A percentile compares a stretch with the other conserved stretches of the same genome.
phyloP scores from a whole-genome alignment of 768 basidiomycete genomes.

The Royoungia palumana region DNA sequence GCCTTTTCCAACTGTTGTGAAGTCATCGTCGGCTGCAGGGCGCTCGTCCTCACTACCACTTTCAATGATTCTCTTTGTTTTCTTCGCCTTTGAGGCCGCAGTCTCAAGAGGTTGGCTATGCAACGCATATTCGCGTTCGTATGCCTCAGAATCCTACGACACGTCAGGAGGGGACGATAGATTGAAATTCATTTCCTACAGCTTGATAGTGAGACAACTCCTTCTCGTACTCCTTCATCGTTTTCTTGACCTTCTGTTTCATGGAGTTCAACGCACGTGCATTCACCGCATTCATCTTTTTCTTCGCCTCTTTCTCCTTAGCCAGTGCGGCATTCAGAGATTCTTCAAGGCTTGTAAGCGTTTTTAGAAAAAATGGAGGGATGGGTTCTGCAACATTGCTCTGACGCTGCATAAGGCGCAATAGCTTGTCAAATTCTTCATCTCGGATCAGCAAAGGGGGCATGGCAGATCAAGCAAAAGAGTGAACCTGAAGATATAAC shows the following conservation, averaged over 20 bases:
- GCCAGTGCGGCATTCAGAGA: constrained; percentile 69
- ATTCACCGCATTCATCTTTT: constrained; percentile 94
- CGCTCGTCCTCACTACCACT: constrained; percentile 44
- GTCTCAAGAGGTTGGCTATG: constrained; percentile 47
- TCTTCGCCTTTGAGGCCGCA: constrained; percentile 34
- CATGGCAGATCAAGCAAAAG: neutral
- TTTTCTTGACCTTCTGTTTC: constrained; percentile 96
- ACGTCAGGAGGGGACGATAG: neutral
- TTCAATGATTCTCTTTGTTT: constrained; percentile 33
- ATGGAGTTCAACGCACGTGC: constrained; percentile 94
- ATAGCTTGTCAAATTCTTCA: constrained; percentile 93
- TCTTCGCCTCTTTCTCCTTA: constrained; percentile 88
- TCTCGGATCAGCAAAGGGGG: constrained; percentile 5
- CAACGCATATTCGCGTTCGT: constrained; percentile 70
- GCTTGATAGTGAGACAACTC: constrained; percentile 77
- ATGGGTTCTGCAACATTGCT: constrained; percentile 83
- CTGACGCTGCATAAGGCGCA: constrained; percentile 85
- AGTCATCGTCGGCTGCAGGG: constrained; percentile 53
- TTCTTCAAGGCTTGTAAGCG: constrained; percentile 68
- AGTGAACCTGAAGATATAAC: constrained; percentile 79
- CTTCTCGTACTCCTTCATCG: constrained; percentile 81
- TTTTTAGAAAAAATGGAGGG: constrained; percentile 81
- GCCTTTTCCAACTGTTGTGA: constrained; percentile 88
- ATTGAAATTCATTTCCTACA: constrained; percentile 40
- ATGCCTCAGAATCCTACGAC: constrained; percentile 80